A percentile compares a stretch with the other conserved stretches of the same genome.
Conservation (phyloP, 352 stramenopile species). For the Pythium biforme region DNA sequence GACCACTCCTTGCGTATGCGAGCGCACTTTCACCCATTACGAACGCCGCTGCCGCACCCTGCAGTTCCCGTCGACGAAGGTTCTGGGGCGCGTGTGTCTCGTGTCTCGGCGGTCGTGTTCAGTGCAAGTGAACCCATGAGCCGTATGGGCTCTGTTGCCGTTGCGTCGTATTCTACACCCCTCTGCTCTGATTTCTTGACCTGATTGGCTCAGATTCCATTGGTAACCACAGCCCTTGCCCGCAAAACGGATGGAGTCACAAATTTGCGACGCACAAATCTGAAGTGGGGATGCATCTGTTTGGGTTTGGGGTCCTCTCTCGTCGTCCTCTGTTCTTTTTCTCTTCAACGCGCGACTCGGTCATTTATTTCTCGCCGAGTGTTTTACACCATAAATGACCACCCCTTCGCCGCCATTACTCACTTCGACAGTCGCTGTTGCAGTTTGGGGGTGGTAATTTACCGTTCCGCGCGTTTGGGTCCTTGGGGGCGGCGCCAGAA, state of each 20-base stretch:
- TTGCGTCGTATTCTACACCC: neutral
- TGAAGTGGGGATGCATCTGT: neutral
- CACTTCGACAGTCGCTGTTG: slow-evolving; percentile 7
- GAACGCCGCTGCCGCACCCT: neutral
- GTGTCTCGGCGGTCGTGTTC: neutral
- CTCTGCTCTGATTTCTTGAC: neutral
- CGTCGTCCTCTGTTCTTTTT: slow-evolving; percentile 22
- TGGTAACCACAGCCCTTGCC: slow-evolving; percentile 7
- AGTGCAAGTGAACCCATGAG: too few relatives aligned
- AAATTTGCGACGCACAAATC: slow-evolving; percentile 10
- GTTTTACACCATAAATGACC: slow-evolving; percentile 11
- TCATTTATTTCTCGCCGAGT: neutral
- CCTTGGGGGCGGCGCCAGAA: too few relatives aligned
- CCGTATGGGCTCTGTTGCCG: too few relatives aligned
- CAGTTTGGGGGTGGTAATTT: slow-evolving; percentile 12
- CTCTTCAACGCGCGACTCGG: slow-evolving; percentile 14
- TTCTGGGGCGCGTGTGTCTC: too few relatives aligned
- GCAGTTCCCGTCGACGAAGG: neutral
- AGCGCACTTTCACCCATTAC: neutral
- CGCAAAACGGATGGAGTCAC: neutral
- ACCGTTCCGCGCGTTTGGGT: neutral
- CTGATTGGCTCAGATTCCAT: slow-evolving; percentile 1
- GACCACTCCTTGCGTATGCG: too few relatives aligned
- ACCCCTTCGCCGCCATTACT: neutral
- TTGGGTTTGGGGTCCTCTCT: neutral